Evolutionary conservation across 2,329 filamentous ascomycete species (phyloP), one percentile per base, ranked within the genome.

Genomic region (Zasmidium cellare): DNA sequence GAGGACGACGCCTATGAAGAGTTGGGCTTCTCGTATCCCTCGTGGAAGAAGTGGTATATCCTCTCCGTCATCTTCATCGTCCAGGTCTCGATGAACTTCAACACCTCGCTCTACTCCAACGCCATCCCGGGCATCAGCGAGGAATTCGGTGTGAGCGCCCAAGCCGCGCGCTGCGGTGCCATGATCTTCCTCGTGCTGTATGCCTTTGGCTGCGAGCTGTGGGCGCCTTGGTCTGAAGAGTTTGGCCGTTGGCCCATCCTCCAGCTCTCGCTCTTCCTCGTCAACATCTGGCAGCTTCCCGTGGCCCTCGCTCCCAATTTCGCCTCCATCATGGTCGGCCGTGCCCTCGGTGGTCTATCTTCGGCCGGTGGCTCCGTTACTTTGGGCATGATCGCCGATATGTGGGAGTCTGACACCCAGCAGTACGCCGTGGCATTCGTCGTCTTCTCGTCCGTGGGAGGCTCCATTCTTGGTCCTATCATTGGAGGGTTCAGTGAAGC

Each of bases 361-460:
- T 85, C 84, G 2, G 85, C 84, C 3, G 86, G 86, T 53, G 86
- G 86, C 5, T 86, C 84, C 3, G 85, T 88, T 49, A 88, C 86
- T 0, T 74, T 88, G 2, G 86, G 85, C 7, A 85, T 88, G 77
- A 81, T 88, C 16, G 85, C 86, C 3, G 86, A 88, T 61, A 80
- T 88, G 79, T 87, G 82, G 74, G 78, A 83, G 56, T 71, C 83
- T 0, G 82, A 85, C 53, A 76, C 81, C 6, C 85, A 87, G 61
- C 82, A 87, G 63, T 84, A 81, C 64, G 84, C 85, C 1, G 81
- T 88, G 9, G 83, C 84, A 0, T 87, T 82, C 62, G 82, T 88
- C 16, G 80, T 84, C 16, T 76, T 75, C 62, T 72, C 71, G 5
- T 74, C 72, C 7, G 72, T 74, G 9, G 71, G 70, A 46, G 72